A percentile compares a stretch with the other conserved stretches of the same genome.
Evolutionary conservation across 768 basidiomycete genomes (phyloP).

Genomic region (Ramaria rubella): DNA sequence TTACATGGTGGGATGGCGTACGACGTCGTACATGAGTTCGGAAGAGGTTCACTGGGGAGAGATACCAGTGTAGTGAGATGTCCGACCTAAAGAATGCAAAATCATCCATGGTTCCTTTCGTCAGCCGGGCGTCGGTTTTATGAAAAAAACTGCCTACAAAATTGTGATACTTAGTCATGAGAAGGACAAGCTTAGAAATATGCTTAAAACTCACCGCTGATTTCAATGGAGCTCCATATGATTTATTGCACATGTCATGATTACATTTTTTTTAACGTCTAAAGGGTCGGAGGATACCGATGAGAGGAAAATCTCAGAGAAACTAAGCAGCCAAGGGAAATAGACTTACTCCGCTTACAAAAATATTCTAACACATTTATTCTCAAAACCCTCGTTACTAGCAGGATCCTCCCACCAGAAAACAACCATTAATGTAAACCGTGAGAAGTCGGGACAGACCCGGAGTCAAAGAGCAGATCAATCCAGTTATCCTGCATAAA

Average conservation of each 20-base stretch:
- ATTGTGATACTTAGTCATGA: too few species aligned
- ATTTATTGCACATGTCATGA: neutral
- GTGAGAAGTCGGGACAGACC: neutral
- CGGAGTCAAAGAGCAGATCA: neutral
- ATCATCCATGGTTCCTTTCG: neutral
- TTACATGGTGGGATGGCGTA: neutral
- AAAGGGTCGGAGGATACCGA: neutral
- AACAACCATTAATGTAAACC: neutral
- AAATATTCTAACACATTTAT: neutral
- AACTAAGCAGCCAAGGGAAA: neutral
- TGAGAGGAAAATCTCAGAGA: neutral
- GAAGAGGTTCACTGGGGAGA: neutral
- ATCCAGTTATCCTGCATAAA: neutral
- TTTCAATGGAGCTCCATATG: neutral
- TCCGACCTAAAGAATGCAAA: neutral
- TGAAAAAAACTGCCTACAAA: neutral
- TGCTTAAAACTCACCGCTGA: neutral
- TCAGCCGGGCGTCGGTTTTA: neutral
- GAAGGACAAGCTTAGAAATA: neutral
- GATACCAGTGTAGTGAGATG: neutral
- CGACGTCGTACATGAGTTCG: neutral
- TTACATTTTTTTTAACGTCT: slow-evolving; percentile 1
- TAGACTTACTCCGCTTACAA: neutral
- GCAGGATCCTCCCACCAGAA: neutral
- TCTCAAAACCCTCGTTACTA: neutral